Percentiles rank a stretch among this genome's conserved stretches.
Evolutionary conservation across 805 yeast genomes (phyloP).

Genomic region (Yamadazyma ubonensis): DNA sequence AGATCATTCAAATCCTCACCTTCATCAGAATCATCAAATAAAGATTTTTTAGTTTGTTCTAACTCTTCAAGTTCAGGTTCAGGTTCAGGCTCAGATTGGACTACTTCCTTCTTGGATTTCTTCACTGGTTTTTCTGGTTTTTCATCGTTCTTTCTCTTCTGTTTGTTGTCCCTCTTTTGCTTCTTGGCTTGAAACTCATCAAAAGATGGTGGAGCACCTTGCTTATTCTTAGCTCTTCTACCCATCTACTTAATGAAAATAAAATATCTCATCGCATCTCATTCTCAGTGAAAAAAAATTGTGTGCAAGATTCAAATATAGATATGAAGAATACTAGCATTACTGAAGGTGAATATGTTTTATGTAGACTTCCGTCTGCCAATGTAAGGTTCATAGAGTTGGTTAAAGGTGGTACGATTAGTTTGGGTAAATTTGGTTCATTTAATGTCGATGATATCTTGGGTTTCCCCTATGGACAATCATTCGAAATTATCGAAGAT

Average conservation of each 20-base stretch:
- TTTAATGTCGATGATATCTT: conserved; percentile 72
- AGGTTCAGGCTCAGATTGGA: conserved; percentile 48
- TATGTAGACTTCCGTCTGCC: conserved; percentile 79
- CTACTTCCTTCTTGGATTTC: conserved; percentile 34
- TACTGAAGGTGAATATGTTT: conserved; percentile 50
- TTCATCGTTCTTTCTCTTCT: conserved; percentile 26
- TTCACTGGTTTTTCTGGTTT: conserved; percentile 7
- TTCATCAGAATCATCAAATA: conserved; percentile 65
- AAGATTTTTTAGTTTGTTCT: conserved; percentile 65
- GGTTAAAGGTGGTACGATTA: conserved; percentile 56
- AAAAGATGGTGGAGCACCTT: conserved; percentile 84
- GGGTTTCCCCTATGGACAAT: conserved; percentile 83
- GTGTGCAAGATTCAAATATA: conserved; percentile 10
- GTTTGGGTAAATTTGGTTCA: conserved; percentile 89
- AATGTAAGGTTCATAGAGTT: conserved; percentile 72
- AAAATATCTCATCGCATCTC: conserved; percentile 12
- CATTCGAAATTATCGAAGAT: conserved; percentile 77
- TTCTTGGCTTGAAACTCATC: conserved; percentile 68
- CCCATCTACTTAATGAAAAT: conserved; percentile 59
- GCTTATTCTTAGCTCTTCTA: conserved; percentile 89
- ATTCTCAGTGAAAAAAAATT: conserved; percentile 4
- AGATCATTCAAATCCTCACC: conserved; percentile 44
- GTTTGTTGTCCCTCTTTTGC: conserved; percentile 35
- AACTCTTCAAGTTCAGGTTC: conserved; percentile 68
- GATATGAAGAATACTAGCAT: conserved; percentile 29